Conservation (phyloP, 2,329 filamentous ascomycete genomes). For the Aspergillus neoniger region DNA sequence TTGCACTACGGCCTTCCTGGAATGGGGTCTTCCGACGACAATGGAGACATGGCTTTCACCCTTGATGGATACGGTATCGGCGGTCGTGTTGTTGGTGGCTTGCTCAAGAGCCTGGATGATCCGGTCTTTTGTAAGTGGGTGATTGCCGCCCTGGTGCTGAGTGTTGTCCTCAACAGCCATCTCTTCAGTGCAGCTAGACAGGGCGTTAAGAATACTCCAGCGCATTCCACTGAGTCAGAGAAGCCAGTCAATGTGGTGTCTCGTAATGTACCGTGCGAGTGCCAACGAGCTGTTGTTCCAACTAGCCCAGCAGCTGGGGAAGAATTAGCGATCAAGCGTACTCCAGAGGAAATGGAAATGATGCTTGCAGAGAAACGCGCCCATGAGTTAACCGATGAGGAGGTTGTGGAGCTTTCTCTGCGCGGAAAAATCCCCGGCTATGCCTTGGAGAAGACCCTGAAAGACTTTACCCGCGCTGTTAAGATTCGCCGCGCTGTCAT, state of each 20-base stretch:
- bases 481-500: conserved; percentile 89
- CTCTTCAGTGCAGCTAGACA: conserved; percentile 97
- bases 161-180: conserved; percentile 92
- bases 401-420: conserved; percentile 80
- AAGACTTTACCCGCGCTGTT: conserved; percentile 75
- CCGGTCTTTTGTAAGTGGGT: conserved; percentile 98
- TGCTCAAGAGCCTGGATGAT: conserved; percentile 93
- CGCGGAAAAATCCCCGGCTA: conserved; percentile 93
- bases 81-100: conserved; percentile 83
- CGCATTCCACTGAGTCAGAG: conserved; percentile 36
- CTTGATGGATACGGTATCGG: conserved; percentile 61
- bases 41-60: conserved; percentile 64
- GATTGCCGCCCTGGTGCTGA: conserved; percentile 83
- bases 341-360: conserved; percentile 69
- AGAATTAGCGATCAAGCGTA: conserved; percentile 53
- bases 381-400: conserved; percentile 60
- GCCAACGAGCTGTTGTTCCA: background rate
- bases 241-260: conserved; percentile 38
- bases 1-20: conserved; percentile 55
- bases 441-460: conserved; percentile 84
- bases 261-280: conserved; percentile 23
- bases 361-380: conserved; percentile 53
- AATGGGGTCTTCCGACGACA: conserved; percentile 49
- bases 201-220: conserved; percentile 83
- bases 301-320: background rate